Evolutionary conservation across 2,329 filamentous ascomycete genomes (phyloP), one percentile per base, ranked within the genome.

Genomic region (Aureobasidium sp.): DNA sequence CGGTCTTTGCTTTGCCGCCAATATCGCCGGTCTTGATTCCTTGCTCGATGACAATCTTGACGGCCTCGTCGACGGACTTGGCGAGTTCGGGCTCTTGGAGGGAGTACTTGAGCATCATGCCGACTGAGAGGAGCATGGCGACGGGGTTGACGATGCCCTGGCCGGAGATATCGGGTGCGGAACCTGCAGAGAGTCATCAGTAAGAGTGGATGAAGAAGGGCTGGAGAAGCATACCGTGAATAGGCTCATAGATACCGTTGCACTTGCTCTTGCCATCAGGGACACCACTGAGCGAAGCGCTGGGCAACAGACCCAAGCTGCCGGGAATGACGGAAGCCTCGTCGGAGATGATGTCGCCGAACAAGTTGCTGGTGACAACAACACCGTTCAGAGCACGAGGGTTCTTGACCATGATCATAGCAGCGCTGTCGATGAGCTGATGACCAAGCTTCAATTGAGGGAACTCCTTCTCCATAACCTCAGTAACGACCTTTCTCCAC

Each of bases 331-430:
- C 92, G 69, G 88, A 92, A 5, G 93, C 92, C 81, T 97, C 93
- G 73, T 97, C 93, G 72, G 85, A 90, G 72, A 99, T 91, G 72
- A 97, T 97, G 75, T 97, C 93, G 65, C 93, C 94, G 73, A 96
- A 96, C 68, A 97, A 74, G 76, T 97, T 99, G 80, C 88, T 92
- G 13, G 92, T 96, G 66, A 97, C 86, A 50, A 97, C 84, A 39
- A 97, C 86, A 59, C 93, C 94, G 74, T 97, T 97, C 59, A 97
- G 81, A 27, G 86, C 84, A 11, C 87, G 82, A 10, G 93, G 93
- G 77, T 92, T 93, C 86, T 96, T 97, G 72, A 97, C 84, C 88
- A 97, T 91, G 68, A 97, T 80, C 92, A 97, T 97, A 66, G 93
- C 93, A n/a, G 93, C 93, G 62, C 86, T 90, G 78, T 97, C 93